Evolutionary conservation across 345 rosid genomes (phyloP).

Genomic region (Kandelia obovata): DNA sequence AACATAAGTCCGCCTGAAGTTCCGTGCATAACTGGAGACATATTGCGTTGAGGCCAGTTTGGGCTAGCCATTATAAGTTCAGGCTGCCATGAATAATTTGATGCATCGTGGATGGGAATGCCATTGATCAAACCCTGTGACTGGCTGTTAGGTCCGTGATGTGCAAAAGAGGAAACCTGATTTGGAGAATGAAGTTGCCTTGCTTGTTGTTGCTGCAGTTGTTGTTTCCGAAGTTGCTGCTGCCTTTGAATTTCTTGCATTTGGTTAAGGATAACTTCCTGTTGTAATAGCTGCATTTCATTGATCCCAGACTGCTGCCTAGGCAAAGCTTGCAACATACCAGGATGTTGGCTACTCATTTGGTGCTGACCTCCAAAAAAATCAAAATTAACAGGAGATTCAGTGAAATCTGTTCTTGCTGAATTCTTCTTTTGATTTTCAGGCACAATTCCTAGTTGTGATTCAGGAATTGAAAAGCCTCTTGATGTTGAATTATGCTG

Average conservation of each 20-base stretch:
- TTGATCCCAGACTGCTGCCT: conserved; percentile 65
- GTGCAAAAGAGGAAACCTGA: conserved; percentile 44
- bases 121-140: conserved; percentile 55
- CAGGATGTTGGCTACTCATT: conserved; percentile 52
- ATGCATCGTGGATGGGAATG: conserved; percentile 54
- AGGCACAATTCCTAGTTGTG: conserved; percentile 45
- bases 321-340: conserved; percentile 56
- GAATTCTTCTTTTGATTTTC: conserved; percentile 44
- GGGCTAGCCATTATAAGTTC: conserved; percentile 49
- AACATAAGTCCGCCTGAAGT: conserved; percentile 51
- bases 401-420: conserved; percentile 47
- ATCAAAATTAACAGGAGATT: conserved; percentile 63
- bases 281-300: conserved; percentile 79
- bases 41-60: conserved; percentile 50
- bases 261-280: conserved; percentile 66
- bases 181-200: conserved; percentile 47
- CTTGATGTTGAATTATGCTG: conserved; percentile 41
- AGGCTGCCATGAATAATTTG: conserved; percentile 57
- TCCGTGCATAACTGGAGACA: conserved; percentile 50
- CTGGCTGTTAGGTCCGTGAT: conserved; percentile 40
- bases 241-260: conserved; percentile 78
- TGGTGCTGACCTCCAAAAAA: conserved; percentile 70
- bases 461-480: conserved; percentile 45
- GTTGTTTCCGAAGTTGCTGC: conserved; percentile 55
- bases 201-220: conserved; percentile 48